Conservation (phyloP, 2,329 filamentous ascomycete species). For the Ophiostoma pallidulum region DNA sequence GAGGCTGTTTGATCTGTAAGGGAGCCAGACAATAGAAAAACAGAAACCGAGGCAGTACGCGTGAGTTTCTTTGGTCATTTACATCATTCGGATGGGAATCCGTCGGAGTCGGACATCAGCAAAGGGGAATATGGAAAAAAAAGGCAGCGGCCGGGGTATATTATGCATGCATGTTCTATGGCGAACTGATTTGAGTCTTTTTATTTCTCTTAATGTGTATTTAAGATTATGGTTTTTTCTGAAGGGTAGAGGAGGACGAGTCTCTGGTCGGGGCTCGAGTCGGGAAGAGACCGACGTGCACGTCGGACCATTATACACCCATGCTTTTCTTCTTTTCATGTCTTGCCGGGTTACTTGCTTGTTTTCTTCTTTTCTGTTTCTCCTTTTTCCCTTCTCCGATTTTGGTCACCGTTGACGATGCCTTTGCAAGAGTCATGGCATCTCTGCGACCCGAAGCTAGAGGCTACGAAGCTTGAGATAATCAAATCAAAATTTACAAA, state of each 20-base stretch:
- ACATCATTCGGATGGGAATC: not conserved
- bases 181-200: not conserved
- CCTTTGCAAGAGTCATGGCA: no score
- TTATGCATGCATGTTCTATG: conserved; percentile 3
- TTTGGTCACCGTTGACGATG: not conserved
- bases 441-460: no score
- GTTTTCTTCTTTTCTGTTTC: not conserved
- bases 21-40: no score
- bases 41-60: no score
- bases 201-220: not conserved
- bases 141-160: not conserved
- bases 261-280: no score
- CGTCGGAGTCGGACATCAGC: not conserved
- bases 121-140: no score
- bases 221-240: not conserved
- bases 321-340: not conserved
- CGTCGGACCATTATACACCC: not conserved
- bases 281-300: no score
- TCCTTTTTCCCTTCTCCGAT: not conserved
- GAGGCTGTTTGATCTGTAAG: conserved; percentile 14
- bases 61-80: not conserved
- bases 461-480: no score
- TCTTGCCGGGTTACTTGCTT: no score
- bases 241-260: no score
- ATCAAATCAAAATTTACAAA: no score